Evolutionary conservation across 1,139 yeast species (phyloP).

Genomic region (Wickerhamomyces sp.): DNA sequence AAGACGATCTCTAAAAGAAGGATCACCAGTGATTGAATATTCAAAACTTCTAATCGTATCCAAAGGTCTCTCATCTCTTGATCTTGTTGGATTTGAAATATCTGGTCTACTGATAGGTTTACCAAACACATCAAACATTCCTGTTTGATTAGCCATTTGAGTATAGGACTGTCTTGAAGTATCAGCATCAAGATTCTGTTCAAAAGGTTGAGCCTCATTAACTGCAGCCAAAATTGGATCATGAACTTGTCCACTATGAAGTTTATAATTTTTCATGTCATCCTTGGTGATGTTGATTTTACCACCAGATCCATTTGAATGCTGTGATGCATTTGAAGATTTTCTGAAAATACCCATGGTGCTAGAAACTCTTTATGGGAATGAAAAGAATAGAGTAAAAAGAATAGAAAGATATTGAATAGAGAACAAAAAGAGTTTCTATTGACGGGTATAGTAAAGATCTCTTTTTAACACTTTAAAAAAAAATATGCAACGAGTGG

Average conservation of each 20-base stretch:
- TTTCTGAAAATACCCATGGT: slow-evolving; percentile 24
- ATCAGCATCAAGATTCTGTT: slow-evolving; percentile 38
- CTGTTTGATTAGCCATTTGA: slow-evolving; percentile 33
- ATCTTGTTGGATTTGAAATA: slow-evolving; percentile 85
- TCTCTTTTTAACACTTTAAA: no score
- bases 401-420: no score
- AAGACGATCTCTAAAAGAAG: slow-evolving; percentile 67
- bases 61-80: slow-evolving; percentile 90
- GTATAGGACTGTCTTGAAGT: slow-evolving; percentile 37
- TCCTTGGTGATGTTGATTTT: slow-evolving; percentile 31
- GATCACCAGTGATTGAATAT: slow-evolving; percentile 87
- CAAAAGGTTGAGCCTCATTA: slow-evolving; percentile 93
- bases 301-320: slow-evolving; percentile 20
- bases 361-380: no score
- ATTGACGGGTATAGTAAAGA: no score
- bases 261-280: slow-evolving; percentile 48
- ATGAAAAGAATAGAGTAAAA: no score
- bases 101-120: slow-evolving; percentile 70
- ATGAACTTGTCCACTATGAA: slow-evolving; percentile 61
- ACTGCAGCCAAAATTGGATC: slow-evolving; percentile 91
- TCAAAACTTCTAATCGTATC: slow-evolving; percentile 93
- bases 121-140: slow-evolving; percentile 80
- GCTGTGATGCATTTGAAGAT: slow-evolving; percentile 15
- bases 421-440: no score
- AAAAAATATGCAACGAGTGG: no score